These are phyloP conservation scores for Lippia alba DNA, from an alignment of 305 asterid genomes.

Conservation along the genomic window DNA sequence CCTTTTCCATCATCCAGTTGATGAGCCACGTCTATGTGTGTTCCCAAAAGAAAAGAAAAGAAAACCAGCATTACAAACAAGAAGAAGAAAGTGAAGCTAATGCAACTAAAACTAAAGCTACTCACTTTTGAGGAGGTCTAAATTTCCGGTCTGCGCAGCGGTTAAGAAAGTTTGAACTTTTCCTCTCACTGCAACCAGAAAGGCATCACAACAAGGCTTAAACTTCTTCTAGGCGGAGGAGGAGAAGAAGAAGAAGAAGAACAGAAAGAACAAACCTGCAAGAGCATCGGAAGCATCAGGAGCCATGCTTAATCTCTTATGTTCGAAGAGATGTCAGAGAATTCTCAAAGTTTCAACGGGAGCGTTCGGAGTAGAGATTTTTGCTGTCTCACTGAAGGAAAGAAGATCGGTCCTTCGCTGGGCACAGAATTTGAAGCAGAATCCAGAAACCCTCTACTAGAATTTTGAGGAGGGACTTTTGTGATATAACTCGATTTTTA, in stretches of 20 bases:
- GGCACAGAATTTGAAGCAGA: no score
- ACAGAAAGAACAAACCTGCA: constrained; percentile 58
- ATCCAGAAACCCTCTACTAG: no score
- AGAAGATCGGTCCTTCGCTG: no score
- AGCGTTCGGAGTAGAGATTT: no score
- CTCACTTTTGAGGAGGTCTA: constrained; percentile 77
- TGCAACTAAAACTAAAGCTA: not conserved
- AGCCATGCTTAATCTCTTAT: constrained; percentile 33
- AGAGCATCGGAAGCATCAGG: constrained; percentile 87
- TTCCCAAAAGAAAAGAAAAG: not conserved
- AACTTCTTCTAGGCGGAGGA: not conserved
- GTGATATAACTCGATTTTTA: no score
- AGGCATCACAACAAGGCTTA: constrained; percentile 10
- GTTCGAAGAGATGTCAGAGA: not conserved
- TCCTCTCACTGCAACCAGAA: constrained; percentile 69
- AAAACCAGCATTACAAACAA: constrained; percentile 14
- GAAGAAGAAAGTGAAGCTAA: constrained; percentile 4
- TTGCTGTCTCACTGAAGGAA: no score
- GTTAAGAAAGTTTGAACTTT: constrained; percentile 68
- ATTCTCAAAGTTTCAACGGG: no score
- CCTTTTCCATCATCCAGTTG: constrained; percentile 92
- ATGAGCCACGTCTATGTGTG: constrained; percentile 55
- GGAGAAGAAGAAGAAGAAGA: not conserved
- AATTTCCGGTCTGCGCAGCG: constrained; percentile 79
- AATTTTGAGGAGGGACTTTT: no score